phyloP scores from a whole-genome alignment of 2,329 filamentous ascomycete genomes.

The Meredithiella fracta region DNA sequence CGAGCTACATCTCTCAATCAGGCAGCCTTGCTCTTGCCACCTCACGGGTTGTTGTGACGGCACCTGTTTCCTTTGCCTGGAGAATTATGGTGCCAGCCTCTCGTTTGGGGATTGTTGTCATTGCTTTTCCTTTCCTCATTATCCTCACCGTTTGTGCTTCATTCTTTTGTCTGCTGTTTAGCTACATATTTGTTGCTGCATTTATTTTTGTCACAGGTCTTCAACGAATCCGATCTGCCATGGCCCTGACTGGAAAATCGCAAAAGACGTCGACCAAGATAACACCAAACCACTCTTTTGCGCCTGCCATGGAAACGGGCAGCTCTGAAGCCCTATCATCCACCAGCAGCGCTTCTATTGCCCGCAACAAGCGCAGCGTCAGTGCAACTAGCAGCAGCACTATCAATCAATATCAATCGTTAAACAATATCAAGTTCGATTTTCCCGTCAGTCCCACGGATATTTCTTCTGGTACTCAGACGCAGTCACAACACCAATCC shows the following conservation, averaged over 20 bases:
- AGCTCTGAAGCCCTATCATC: background rate
- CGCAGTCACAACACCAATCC: background rate
- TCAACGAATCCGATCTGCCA: conserved; percentile 7
- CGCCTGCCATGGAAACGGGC: background rate
- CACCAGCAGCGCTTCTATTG: background rate
- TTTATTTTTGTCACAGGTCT: conserved; percentile 8
- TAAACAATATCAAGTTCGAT: background rate
- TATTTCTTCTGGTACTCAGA: background rate
- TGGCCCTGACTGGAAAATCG: background rate
- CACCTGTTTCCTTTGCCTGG: background rate
- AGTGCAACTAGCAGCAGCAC: background rate
- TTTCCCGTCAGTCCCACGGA: background rate
- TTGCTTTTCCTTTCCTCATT: conserved; percentile 6
- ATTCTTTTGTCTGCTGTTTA: conserved; percentile 12
- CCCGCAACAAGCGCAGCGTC: background rate
- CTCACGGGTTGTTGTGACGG: background rate
- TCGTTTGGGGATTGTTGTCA: background rate
- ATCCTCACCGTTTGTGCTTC: conserved; percentile 4
- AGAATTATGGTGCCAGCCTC: background rate
- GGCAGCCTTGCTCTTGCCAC: background rate
- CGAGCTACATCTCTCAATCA: background rate
- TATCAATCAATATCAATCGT: background rate
- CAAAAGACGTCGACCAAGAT: conserved; percentile 2
- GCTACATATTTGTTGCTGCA: conserved; percentile 9
- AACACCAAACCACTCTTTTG: conserved; percentile 1